A percentile compares a stretch with the other conserved stretches of the same genome.
Evolutionary conservation across 805 yeast genomes (phyloP).

Genomic region (Candida manassasensis): DNA sequence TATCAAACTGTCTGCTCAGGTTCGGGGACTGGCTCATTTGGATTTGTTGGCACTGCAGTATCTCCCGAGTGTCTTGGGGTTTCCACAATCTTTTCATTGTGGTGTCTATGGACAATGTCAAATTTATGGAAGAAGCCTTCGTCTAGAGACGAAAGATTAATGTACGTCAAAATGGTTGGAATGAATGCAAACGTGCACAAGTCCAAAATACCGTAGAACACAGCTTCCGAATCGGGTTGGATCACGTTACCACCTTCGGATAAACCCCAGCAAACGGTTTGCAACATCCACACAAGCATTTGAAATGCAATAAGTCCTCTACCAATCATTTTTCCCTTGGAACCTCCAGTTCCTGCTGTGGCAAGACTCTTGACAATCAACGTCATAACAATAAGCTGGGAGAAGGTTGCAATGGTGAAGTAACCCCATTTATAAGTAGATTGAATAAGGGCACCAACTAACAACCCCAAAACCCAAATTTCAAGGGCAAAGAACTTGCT

Average conservation of each 20-base stretch:
- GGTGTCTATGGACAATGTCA: constrained; percentile 6
- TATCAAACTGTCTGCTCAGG: constrained; percentile 3
- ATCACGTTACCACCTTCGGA: constrained; percentile 62
- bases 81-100: constrained; percentile 7
- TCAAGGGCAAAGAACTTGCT: constrained; percentile 42
- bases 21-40: constrained; percentile 7
- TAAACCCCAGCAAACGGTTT: constrained; percentile 48
- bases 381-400: constrained; percentile 36
- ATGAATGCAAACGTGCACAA: constrained; percentile 38
- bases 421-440: constrained; percentile 68
- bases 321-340: constrained; percentile 5
- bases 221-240: constrained; percentile 54
- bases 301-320: constrained; percentile 21
- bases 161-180: constrained; percentile 35
- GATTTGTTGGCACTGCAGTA: constrained; percentile 29
- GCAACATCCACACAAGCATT: constrained; percentile 43
- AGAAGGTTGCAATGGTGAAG: constrained; percentile 49
- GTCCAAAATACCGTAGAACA: constrained; percentile 57
- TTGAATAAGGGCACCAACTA: constrained; percentile 52
- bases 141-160: constrained; percentile 20
- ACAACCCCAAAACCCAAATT: constrained; percentile 48
- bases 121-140: constrained; percentile 23
- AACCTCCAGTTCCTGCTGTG: constrained; percentile 4
- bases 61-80: constrained; percentile 44
- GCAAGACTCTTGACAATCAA: constrained; percentile 17